Base-by-base conservation (phyloP, 129 eudicot genomes). In the Oenanthe sinensis region DNA sequence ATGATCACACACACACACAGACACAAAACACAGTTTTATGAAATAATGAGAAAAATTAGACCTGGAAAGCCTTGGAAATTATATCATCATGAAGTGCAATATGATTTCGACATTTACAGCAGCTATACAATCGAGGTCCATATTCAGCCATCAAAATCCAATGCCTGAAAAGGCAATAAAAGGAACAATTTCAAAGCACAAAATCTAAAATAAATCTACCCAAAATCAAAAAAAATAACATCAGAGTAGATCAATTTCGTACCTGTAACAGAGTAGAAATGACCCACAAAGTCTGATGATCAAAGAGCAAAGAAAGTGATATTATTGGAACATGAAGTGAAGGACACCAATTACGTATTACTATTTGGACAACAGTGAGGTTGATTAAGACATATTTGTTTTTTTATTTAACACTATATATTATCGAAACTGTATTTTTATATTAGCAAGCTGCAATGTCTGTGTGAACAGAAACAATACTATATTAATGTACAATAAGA, bases 71-170 rank as follows among this genome's bases (percentile, higher is more conserved):
- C 85, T 91, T 91, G 46, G 93, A 89, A 78, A 91, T 80, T 22
- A 91, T 84, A 78, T 89, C 97, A 81, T 91, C 97, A 54, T 91
- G 97, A 75, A 91, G 90, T n/a, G 91, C 85, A 79, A 91, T 93
- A 79, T 87, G 90, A 81, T 87, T 91, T 78, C 93, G 83, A 85
- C 97, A 91, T 72, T 87, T 91, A 75, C 80, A 87, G 88, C 97
- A 91, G 81, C 92, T 75, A 81, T 91, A 91, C 78, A 89, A 58
- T 74, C 97, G 90, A 69, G 93, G 97, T 40, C 93, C 97, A 79
- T 86, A 67, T 82, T 89, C 97, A 63, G 82, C 97, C 97, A 91
- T 91, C 36, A 16, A 68, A 36, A 48, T 55, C 75, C 48, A 49
- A 45, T 37, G 75, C 71, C 49, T 68, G 26, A 39, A 71, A 16